Percentiles rank a stretch among this genome's conserved stretches.
phyloP scores from a whole-genome alignment of 1,284 basidiomycete species.

The Grifola frondosa region DNA sequence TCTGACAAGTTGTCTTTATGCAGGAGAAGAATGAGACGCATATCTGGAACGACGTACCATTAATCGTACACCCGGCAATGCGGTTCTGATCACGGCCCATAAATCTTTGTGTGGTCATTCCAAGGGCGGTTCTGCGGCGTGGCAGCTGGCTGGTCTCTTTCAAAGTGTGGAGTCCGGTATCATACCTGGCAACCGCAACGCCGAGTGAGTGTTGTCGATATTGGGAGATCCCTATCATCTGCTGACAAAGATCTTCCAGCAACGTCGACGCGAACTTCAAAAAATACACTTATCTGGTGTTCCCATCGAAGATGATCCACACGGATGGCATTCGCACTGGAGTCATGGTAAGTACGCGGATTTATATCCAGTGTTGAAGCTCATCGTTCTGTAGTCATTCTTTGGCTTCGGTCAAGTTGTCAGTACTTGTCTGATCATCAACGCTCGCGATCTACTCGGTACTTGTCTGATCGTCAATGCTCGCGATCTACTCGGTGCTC shows the following conservation, averaged over 20 bases:
- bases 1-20: constrained; percentile 10
- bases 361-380: constrained; percentile 1
- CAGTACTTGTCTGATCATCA: constrained; percentile 83
- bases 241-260: constrained; percentile 38
- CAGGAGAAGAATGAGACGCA: constrained; percentile 95
- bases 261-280: constrained; percentile 93
- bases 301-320: constrained; percentile 93
- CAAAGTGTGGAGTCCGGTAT: constrained; percentile 85
- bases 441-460: constrained; percentile 93
- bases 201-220: constrained; percentile 59
- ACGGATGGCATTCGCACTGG: constrained; percentile 90
- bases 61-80: constrained; percentile 87
- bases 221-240: neutral
- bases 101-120: constrained; percentile 95
- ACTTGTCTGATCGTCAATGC: no score
- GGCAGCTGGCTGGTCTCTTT: constrained; percentile 93
- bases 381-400: constrained; percentile 59
- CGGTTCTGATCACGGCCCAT: constrained; percentile 93
- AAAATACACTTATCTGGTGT: constrained; percentile 88
- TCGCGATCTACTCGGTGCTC: constrained; percentile 80
- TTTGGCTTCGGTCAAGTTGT: constrained; percentile 99
- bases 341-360: constrained; percentile 61
- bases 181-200: constrained; percentile 93
- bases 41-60: constrained; percentile 94
- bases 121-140: constrained; percentile 95